phyloP scores from a whole-genome alignment of 208 protist species.

The Angomonas deanei region DNA sequence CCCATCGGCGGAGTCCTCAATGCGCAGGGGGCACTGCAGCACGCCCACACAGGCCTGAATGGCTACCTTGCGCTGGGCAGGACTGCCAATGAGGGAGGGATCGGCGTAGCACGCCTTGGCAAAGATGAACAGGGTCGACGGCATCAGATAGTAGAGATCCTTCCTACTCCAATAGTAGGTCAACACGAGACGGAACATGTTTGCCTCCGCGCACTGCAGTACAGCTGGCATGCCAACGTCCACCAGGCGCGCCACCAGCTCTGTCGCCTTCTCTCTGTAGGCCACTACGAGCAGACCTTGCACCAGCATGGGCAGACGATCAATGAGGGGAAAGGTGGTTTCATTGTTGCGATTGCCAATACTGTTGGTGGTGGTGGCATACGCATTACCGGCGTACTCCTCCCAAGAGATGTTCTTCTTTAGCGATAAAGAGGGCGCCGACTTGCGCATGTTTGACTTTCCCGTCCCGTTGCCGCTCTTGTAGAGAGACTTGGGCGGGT shows the following conservation, averaged over 20 bases:
- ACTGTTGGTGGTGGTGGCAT: slow-evolving; percentile 14
- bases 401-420: slow-evolving; percentile 7
- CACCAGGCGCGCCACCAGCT: slow-evolving; percentile 73
- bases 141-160: slow-evolving; percentile 70
- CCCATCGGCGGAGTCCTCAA: slow-evolving; percentile 11
- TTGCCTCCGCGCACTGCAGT: slow-evolving; percentile 71
- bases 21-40: slow-evolving; percentile 44
- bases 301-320: slow-evolving; percentile 69
- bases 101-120: slow-evolving; percentile 81
- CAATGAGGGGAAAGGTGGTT: slow-evolving; percentile 48
- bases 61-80: slow-evolving; percentile 40
- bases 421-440: slow-evolving; percentile 3
- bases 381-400: slow-evolving; percentile 23
- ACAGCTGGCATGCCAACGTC: slow-evolving; percentile 69
- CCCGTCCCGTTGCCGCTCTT: not conserved
- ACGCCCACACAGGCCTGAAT: slow-evolving; percentile 51
- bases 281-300: slow-evolving; percentile 70
- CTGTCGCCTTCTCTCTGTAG: slow-evolving; percentile 70
- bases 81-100: slow-evolving; percentile 47
- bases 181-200: slow-evolving; percentile 71
- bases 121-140: slow-evolving; percentile 81
- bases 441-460: not conserved
- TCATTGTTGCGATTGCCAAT: not conserved
- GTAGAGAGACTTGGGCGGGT: not conserved
- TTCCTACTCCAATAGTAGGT: slow-evolving; percentile 70